Evolutionary conservation across 495 filamentous ascomycete genomes (phyloP).

Genomic region (Penicillium psychrofluorescens): DNA sequence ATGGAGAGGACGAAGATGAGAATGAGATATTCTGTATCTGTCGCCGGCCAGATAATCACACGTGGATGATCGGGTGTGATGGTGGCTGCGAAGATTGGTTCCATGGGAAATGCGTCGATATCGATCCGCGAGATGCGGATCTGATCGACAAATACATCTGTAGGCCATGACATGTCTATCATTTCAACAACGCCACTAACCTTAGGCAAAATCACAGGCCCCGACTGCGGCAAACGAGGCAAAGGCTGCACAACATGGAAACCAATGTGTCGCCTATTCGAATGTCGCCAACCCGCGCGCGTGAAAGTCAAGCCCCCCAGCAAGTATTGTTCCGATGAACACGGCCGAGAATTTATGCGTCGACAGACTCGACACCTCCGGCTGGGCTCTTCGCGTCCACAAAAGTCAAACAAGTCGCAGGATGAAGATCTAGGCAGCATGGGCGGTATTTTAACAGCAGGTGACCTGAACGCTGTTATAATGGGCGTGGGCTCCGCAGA

Average conservation of each 20-base stretch:
- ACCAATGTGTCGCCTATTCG: constrained; percentile 55
- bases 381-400: constrained; percentile 5
- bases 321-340: constrained; percentile 67
- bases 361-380: constrained; percentile 27
- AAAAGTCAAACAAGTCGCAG: constrained; percentile 1
- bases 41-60: constrained; percentile 62
- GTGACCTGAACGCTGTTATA: constrained; percentile 51
- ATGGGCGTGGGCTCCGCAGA: constrained; percentile 37
- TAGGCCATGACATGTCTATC: constrained; percentile 16
- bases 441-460: constrained; percentile 50
- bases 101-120: constrained; percentile 61
- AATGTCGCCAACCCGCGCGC: constrained; percentile 56
- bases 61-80: constrained; percentile 72
- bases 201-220: constrained; percentile 27
- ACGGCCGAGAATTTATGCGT: constrained; percentile 52
- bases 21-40: constrained; percentile 62
- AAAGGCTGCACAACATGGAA: constrained; percentile 59
- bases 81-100: constrained; percentile 70
- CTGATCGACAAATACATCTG: constrained; percentile 67
- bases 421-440: constrained; percentile 43
- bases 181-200: constrained; percentile 1
- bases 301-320: constrained; percentile 38
- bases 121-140: constrained; percentile 52
- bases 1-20: constrained; percentile 40
- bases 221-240: constrained; percentile 48